Percentiles rank a stretch among this genome's conserved stretches.
These are phyloP conservation scores for Aspergillus hiratsukae DNA, from an alignment of 2,329 filamentous ascomycete genomes.

Conservation along the genomic window DNA sequence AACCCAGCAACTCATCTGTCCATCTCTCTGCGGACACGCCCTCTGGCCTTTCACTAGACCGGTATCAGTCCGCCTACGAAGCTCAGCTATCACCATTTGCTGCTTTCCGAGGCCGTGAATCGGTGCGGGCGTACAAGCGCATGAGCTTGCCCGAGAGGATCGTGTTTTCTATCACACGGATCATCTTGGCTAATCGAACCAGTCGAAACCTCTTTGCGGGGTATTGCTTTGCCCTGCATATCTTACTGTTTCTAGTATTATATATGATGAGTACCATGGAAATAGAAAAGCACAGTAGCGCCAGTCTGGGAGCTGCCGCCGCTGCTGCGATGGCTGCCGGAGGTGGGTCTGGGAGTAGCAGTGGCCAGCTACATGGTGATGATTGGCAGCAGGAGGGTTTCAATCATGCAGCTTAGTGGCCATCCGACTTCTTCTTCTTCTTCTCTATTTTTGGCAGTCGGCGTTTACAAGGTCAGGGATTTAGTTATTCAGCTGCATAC, in stretches of 20 bases:
- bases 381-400: conserved; percentile 65
- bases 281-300: conserved; percentile 58
- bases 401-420: conserved; percentile 21
- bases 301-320: conserved; percentile 43
- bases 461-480: background rate
- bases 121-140: conserved; percentile 80
- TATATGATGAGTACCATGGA: conserved; percentile 75
- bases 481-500: background rate
- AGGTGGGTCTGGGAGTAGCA: conserved; percentile 17
- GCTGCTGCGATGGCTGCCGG: conserved; percentile 32
- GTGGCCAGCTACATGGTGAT: conserved; percentile 40
- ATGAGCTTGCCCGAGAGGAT: conserved; percentile 89
- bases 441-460: background rate
- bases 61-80: conserved; percentile 90
- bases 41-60: conserved; percentile 68
- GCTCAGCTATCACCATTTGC: conserved; percentile 94
- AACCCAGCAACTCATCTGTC: conserved; percentile 70
- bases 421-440: background rate
- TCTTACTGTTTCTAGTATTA: conserved; percentile 80
- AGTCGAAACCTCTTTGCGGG: conserved; percentile 91
- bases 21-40: conserved; percentile 56
- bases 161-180: conserved; percentile 84
- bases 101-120: conserved; percentile 90
- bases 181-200: conserved; percentile 82
- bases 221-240: conserved; percentile 83